Base-by-base conservation (phyloP, 352 stramenopile species). In the Elongisporangium undulatum region DNA sequence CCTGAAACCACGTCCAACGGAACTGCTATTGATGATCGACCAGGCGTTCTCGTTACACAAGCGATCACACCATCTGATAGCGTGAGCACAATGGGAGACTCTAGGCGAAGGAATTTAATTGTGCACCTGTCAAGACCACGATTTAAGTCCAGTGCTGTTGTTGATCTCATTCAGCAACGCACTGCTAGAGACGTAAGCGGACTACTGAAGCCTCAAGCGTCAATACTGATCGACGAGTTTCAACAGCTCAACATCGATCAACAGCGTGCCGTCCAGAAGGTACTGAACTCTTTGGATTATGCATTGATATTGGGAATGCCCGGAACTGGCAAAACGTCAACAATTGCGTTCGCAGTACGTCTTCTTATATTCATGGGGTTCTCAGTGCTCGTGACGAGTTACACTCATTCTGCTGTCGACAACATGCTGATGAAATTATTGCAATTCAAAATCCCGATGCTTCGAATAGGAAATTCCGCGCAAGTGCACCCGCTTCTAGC, bases 391-490 rank as follows among this genome's bases (percentile, higher is more conserved):
- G 80, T 99, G 24, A 98, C 96, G 22, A 97, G 91, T 48, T 99
- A 99, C 69, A 99, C 97, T 3, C 95, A 99, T 72, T 94, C 92
- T 6, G 97, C 97, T 24, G 96, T 99, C n/a, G 97, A 99, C 67
- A 98, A 97, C 66, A 62, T 99, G 26, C 55, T 99, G 23, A 69
- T 97, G 17, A 99, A 99, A 69, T 72, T 99, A 10, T 67, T 92
- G 3, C 61, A 62, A 20, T 62, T 64, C 38, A 63, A 89, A 9
- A 53, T 92, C 2, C 70, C 75, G 16, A 89, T 94, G 65, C 68
- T 97, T 53, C 81, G 89, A 20, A 76, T 97, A 12, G 89, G 88
- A 0, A 89, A 74, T 20, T 59, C 69, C 0, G 64, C 72, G n/a
- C 83, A 94, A 74, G 82, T 95, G 19, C 80, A 94, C 39, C 76